Conservation (phyloP, 1,139 yeast genomes). For the Scheffersomyces stambukii region DNA sequence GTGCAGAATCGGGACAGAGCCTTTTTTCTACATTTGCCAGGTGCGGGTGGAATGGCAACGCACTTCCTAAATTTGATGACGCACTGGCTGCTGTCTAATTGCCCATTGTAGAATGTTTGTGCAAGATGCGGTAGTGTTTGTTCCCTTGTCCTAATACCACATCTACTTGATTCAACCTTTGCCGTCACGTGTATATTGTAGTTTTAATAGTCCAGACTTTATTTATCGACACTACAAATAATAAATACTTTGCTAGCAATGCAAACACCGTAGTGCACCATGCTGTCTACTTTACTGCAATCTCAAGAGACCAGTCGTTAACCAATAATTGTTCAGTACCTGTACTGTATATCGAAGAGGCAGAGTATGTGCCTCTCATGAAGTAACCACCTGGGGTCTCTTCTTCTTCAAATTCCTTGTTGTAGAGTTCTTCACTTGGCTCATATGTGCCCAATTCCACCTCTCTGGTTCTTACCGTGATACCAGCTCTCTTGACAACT, state of each 20-base stretch:
- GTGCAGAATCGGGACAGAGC: no score
- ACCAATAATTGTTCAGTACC: conserved; percentile 26
- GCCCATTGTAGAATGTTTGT: no score
- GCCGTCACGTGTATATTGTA: not conserved
- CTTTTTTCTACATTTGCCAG: no score
- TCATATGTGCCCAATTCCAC: conserved; percentile 29
- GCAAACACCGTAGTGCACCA: no score
- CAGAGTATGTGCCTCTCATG: conserved; percentile 33
- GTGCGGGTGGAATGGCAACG: no score
- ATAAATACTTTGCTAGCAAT: no score
- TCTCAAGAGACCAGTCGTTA: conserved; percentile 28
- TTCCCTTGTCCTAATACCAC: no score
- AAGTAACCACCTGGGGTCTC: conserved; percentile 41
- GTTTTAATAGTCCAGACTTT: not conserved
- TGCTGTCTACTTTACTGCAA: conserved; percentile 5
- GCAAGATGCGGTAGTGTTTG: no score
- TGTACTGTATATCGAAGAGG: conserved; percentile 31
- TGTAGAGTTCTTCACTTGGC: conserved; percentile 26
- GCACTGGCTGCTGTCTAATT: no score
- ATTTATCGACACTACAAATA: not conserved
- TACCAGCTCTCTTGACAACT: conserved; percentile 36
- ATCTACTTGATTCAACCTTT: no score
- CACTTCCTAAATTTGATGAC: no score
- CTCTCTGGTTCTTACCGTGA: conserved; percentile 30
- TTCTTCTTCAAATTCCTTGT: conserved; percentile 31